Evolutionary conservation across 2,329 filamentous ascomycete species (phyloP).

Genomic region (Tolypocladium tropicale): DNA sequence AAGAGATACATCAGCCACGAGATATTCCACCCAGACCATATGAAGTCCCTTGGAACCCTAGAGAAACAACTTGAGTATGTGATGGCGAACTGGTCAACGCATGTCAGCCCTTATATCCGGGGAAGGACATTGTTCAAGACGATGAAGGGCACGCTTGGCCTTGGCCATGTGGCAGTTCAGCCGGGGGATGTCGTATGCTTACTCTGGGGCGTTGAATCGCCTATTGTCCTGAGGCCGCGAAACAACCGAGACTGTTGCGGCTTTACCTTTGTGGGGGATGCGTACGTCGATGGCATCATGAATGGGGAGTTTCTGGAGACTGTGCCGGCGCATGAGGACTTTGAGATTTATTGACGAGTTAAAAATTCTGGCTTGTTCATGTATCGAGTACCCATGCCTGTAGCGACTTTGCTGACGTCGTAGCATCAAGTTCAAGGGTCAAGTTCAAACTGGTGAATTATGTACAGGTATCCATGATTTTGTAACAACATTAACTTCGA

Average conservation of each 20-base stretch:
- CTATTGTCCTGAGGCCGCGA: background rate
- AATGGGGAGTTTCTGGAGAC: background rate
- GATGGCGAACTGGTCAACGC: background rate
- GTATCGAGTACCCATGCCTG: too few relatives aligned
- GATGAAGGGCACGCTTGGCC: background rate
- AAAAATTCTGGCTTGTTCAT: too few relatives aligned
- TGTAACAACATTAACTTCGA: too few relatives aligned
- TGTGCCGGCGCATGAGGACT: background rate
- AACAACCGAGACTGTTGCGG: background rate
- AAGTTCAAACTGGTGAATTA: too few relatives aligned
- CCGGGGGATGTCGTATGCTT: background rate
- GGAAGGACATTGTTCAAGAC: background rate
- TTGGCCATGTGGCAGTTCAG: background rate
- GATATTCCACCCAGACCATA: too few relatives aligned
- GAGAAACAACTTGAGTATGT: background rate
- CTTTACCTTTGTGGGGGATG: background rate
- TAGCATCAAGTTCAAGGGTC: too few relatives aligned
- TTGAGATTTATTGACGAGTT: background rate
- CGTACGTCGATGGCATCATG: background rate
- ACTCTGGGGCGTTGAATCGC: background rate
- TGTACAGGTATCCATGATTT: too few relatives aligned
- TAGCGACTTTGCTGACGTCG: too few relatives aligned
- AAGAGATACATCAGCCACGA: background rate
- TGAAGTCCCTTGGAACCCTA: background rate
- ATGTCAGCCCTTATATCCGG: fast-evolving